Evolutionary conservation across 805 yeast species (phyloP).

Genomic region (Myxozyma sirexii): DNA sequence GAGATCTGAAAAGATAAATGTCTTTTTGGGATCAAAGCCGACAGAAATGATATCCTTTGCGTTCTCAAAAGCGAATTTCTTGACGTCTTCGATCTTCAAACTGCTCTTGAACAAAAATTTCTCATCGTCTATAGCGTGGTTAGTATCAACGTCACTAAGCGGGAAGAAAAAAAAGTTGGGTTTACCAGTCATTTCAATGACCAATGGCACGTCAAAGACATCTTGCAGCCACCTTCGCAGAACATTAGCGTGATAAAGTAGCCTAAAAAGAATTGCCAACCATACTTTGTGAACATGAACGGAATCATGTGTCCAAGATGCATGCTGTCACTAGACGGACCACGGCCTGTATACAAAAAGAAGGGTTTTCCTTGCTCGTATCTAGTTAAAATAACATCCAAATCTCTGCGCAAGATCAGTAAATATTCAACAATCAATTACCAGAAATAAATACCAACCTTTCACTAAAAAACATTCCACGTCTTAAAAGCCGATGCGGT

Average conservation of each 20-base stretch:
- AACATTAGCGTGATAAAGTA: background rate
- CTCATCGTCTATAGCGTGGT: slow-evolving; percentile 85
- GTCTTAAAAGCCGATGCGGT: slow-evolving; percentile 87
- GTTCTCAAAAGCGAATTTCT: slow-evolving; percentile 74
- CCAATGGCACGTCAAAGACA: slow-evolving; percentile 93
- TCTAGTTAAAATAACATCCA: slow-evolving; percentile 70
- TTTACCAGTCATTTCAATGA: slow-evolving; percentile 60
- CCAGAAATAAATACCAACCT: slow-evolving; percentile 44
- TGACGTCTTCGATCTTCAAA: slow-evolving; percentile 85
- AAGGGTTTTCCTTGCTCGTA: slow-evolving; percentile 95
- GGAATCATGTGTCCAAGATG: slow-evolving; percentile 98
- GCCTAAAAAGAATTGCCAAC: background rate
- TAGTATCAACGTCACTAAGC: background rate
- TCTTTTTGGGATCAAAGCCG: slow-evolving; percentile 92
- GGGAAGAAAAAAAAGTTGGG: background rate
- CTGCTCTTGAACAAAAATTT: slow-evolving; percentile 92
- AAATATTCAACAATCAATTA: background rate
- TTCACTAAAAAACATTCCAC: slow-evolving; percentile 92
- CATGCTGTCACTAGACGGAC: slow-evolving; percentile 92
- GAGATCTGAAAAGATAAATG: slow-evolving; percentile 91
- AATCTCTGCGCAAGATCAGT: slow-evolving; percentile 38
- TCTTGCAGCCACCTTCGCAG: slow-evolving; percentile 82
- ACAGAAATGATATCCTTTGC: slow-evolving; percentile 91
- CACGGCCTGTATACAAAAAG: slow-evolving; percentile 95
- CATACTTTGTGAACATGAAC: slow-evolving; percentile 77